A percentile compares a stretch with the other conserved stretches of the same genome.
phyloP scores from a whole-genome alignment of 2,329 filamentous ascomycete genomes.

The Talaromyces sp. region DNA sequence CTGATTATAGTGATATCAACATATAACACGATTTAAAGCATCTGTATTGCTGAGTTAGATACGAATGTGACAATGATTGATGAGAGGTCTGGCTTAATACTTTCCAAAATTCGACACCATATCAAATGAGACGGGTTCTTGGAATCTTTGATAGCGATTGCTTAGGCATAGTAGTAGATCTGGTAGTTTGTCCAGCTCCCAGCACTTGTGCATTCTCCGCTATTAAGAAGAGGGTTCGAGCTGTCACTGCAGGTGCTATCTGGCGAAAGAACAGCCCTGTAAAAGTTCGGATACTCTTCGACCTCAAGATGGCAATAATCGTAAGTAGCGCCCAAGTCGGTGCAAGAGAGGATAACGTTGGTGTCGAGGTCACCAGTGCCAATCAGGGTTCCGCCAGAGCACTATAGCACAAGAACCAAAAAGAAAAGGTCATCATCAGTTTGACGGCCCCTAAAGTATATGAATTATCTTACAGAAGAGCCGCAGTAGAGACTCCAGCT shows the following conservation, averaged over 20 bases:
- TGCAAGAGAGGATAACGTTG: neutral
- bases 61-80: too few relatives aligned
- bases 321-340: neutral
- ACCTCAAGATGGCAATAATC: neutral
- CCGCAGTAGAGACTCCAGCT: neutral
- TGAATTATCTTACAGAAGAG: neutral
- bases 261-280: neutral
- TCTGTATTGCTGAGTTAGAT: too few relatives aligned
- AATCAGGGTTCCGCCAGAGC: neutral
- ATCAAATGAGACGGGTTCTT: neutral
- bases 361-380: neutral
- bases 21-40: too few relatives aligned
- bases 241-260: too few relatives aligned
- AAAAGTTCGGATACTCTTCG: neutral
- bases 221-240: neutral
- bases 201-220: neutral
- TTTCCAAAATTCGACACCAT: neutral
- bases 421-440: neutral
- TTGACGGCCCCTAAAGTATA: too few relatives aligned
- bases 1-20: too few relatives aligned
- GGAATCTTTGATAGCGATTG: neutral
- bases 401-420: neutral
- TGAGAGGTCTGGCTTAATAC: too few relatives aligned
- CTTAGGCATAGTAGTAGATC: neutral
- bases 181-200: neutral